Percentiles rank a stretch among this genome's conserved stretches.
These are phyloP conservation scores for Alnus rubra DNA, from an alignment of 306 rosid genomes.

Conservation along the genomic window DNA sequence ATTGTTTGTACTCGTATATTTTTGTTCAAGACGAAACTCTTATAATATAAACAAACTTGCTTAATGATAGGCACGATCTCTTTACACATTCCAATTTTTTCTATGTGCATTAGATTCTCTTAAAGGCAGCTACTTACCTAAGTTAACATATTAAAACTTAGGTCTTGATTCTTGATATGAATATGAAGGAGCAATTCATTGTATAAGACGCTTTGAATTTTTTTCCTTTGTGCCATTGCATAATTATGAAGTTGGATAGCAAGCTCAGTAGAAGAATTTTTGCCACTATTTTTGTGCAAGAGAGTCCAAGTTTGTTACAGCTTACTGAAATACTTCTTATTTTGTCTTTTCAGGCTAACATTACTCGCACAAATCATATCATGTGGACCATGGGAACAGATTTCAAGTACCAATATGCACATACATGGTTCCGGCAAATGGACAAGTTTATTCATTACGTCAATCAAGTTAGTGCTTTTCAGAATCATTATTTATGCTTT, in stretches of 20 bases:
- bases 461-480: conserved; percentile 56
- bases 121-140: neutral
- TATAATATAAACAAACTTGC: neutral
- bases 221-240: neutral
- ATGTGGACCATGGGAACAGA: conserved; percentile 99
- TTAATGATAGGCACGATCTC: neutral
- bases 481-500: neutral
- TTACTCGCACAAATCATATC: conserved; percentile 88
- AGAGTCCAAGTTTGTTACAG: neutral
- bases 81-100: neutral
- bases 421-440: conserved; percentile 84
- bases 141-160: neutral
- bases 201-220: neutral
- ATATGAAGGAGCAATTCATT: neutral
- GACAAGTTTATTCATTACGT: conserved; percentile 96
- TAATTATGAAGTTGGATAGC: neutral
- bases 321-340: conserved; percentile 16
- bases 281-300: neutral
- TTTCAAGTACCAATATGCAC: conserved; percentile 92
- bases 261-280: neutral
- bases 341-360: conserved; percentile 72
- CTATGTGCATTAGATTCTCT: neutral
- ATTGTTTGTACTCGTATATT: neutral
- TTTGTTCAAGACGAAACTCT: neutral
- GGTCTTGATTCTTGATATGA: neutral